Base-by-base conservation (phyloP, 2,329 filamentous ascomycete species). In the Cytospora piceicola region DNA sequence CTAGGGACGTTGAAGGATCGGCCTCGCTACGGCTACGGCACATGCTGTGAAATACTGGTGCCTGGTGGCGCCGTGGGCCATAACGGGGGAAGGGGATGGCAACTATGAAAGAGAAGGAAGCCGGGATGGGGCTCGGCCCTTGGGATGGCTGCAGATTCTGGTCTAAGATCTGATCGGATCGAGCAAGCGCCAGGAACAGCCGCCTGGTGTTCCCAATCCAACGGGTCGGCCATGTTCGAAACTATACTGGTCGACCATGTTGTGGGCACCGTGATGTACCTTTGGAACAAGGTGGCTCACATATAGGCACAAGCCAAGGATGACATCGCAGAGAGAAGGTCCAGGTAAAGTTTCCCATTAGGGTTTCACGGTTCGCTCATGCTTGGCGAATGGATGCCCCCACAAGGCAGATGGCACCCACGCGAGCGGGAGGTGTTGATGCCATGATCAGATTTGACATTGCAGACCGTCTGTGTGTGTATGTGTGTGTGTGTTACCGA, bases 11-110 rank as follows among this genome's bases (percentile, higher is more conserved):
- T 58, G 66, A 67, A 67, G 62, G 66, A 67, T 67, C 66, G 65
- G 66, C 17, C 66, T 58, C 65, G 58, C 20, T 42, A 36, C 34
- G 12, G 58, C 42, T 65, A 65, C 58, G 62, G 62, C 34, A 62
- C 65, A 65, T 67, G n/a, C n/a, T n/a, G n/a, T n/a, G 58, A 27
- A 51, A 67, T 65, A 54, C 63, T 67, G 66, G 60, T 65, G 66
- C 63, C 66, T 67, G 59, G 55, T 52, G 61, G 53, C 12, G 59
- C 58, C 59, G 55, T 24, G 58, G 58, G 39, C 55, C 55, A 20
- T 24, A 49, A 9, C 27, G 27, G n/a, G 11, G 42, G 42, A 49
- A 49, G 39, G n/a, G 36, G 42, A 49, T 52, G 32, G 32, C 34
- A 30, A 20, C 14, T 49, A 12, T 49, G 42, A 27, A 27, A n/a